Conservation (phyloP, 345 rosid genomes). For the Ricinus communis region DNA sequence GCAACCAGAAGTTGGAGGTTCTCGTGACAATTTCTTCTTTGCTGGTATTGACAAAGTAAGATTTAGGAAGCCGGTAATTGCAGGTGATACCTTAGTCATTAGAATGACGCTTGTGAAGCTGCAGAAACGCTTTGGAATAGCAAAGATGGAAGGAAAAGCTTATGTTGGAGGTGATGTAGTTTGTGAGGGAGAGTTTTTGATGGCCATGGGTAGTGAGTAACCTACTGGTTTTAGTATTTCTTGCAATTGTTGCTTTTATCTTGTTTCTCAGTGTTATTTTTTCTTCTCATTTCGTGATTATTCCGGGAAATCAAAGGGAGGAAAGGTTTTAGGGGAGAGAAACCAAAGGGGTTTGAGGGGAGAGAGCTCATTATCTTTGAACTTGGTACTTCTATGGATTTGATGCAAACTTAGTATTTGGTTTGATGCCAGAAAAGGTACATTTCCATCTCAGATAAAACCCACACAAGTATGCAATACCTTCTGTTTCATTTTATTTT, state of each 20-base stretch:
- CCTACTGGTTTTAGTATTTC: constrained; percentile 13
- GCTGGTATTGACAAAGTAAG: constrained; percentile 93
- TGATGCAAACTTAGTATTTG: neutral
- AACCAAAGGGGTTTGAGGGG: neutral
- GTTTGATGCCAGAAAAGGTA: neutral
- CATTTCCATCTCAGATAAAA: neutral
- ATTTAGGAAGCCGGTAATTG: constrained; percentile 93
- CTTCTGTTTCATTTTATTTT: neutral
- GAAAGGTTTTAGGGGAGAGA: neutral
- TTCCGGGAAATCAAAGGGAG: neutral
- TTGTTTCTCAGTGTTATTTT: neutral
- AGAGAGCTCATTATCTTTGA: neutral
- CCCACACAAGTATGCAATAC: neutral
- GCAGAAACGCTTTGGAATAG: constrained; percentile 86
- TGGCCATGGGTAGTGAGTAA: constrained; percentile 71
- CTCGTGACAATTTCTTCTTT: constrained; percentile 76
- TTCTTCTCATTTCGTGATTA: neutral
- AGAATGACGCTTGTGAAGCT: constrained; percentile 87
- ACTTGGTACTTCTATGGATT: neutral
- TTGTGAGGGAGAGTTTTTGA: constrained; percentile 90
- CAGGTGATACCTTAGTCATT: constrained; percentile 96
- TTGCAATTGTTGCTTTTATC: neutral
- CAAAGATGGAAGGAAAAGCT: constrained; percentile 98
- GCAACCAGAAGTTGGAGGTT: constrained; percentile 89
- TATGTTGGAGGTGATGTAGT: constrained; percentile 80